phyloP scores from a whole-genome alignment of 805 yeast species.

The Ogataea corticis region DNA sequence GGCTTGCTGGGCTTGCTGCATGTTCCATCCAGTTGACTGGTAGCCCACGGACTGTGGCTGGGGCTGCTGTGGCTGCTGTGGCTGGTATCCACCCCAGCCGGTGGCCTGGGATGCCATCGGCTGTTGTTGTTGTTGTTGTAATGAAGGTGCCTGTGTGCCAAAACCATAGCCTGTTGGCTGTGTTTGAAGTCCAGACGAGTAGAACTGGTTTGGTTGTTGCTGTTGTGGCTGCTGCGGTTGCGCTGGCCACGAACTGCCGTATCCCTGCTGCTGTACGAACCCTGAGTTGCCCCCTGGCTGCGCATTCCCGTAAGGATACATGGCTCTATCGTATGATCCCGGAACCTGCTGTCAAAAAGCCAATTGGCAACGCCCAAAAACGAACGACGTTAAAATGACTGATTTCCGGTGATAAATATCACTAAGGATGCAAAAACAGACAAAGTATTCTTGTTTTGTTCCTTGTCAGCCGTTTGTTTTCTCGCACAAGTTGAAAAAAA shows the following conservation, averaged over 20 bases:
- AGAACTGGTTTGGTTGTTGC: slow-evolving; percentile 30
- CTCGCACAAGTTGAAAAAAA: neutral
- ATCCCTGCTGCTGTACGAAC: slow-evolving; percentile 27
- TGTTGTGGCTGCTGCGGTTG: slow-evolving; percentile 38
- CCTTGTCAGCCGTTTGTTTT: slow-evolving; percentile 5
- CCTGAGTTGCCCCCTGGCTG: slow-evolving; percentile 24
- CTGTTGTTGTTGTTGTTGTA: slow-evolving; percentile 10
- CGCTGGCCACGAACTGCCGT: slow-evolving; percentile 23
- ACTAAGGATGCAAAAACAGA: too few relatives aligned
- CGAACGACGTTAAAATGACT: neutral
- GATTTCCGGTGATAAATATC: neutral
- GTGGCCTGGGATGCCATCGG: slow-evolving; percentile 11
- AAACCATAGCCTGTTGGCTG: slow-evolving; percentile 44
- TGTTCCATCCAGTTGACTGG: slow-evolving; percentile 28
- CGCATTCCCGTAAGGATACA: slow-evolving; percentile 30
- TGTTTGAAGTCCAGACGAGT: slow-evolving; percentile 22
- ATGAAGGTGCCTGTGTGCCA: slow-evolving; percentile 21
- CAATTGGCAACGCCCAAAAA: slow-evolving; percentile 1
- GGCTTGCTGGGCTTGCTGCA: slow-evolving; percentile 15
- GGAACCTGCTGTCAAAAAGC: neutral
- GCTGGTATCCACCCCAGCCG: slow-evolving; percentile 17
- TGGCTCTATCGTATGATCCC: slow-evolving; percentile 6
- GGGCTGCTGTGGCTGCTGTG: slow-evolving; percentile 14
- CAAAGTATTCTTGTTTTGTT: neutral
- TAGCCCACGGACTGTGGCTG: slow-evolving; percentile 12